A percentile compares a stretch with the other conserved stretches of the same genome.
Conservation (phyloP, 2,329 filamentous ascomycete species). For the Aspergillus costaricaensis region DNA sequence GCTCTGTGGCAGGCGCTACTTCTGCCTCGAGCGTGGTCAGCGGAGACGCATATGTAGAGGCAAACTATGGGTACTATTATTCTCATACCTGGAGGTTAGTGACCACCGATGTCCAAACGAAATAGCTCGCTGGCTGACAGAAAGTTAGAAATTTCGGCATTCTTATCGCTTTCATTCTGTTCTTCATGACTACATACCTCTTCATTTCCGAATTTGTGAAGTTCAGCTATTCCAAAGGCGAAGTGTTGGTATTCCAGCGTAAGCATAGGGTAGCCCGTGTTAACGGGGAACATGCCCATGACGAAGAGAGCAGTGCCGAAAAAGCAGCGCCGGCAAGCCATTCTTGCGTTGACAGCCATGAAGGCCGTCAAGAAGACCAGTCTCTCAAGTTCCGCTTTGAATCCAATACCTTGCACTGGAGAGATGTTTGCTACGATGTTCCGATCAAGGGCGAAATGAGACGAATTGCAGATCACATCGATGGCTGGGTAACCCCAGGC, state of each 20-base stretch:
- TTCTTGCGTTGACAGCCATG: neutral
- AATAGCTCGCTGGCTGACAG: neutral
- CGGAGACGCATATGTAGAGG: conserved; percentile 60
- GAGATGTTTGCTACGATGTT: conserved; percentile 75
- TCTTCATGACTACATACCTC: conserved; percentile 63
- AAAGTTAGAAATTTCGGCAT: conserved; percentile 61
- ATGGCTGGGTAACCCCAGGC: conserved; percentile 55
- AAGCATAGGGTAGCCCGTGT: neutral
- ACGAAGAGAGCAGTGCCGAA: neutral
- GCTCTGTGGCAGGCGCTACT: conserved; percentile 58
- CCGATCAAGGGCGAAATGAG: conserved; percentile 71
- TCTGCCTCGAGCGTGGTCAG: conserved; percentile 57
- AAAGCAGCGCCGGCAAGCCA: neutral
- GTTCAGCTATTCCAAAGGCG: conserved; percentile 34
- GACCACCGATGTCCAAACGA: neutral
- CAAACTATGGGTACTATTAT: conserved; percentile 58
- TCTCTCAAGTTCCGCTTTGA: conserved; percentile 43
- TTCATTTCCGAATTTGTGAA: conserved; percentile 41
- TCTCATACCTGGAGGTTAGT: conserved; percentile 58
- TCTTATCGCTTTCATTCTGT: conserved; percentile 61
- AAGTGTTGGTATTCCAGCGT: conserved; percentile 18
- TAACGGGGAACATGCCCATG: neutral
- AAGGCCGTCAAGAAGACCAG: neutral
- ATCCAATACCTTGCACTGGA: conserved; percentile 81
- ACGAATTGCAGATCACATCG: conserved; percentile 57